phyloP scores from a whole-genome alignment of 2,329 filamentous ascomycete species.

The Nigrospora sphaerica region DNA sequence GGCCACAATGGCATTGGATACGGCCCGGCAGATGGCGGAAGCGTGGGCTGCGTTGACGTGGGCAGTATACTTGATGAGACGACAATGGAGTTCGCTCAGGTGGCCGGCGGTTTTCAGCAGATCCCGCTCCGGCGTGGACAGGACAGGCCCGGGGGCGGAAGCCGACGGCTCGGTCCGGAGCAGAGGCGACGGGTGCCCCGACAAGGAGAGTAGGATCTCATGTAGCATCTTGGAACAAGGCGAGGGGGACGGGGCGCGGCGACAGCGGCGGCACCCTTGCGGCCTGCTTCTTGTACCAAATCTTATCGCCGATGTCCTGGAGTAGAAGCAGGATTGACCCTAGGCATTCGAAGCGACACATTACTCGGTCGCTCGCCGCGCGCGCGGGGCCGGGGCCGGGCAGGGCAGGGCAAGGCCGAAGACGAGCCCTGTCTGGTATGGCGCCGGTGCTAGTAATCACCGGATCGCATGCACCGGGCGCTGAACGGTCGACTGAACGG shows the following conservation, averaged over 20 bases:
- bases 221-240: constrained; percentile 67
- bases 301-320: constrained; percentile 33
- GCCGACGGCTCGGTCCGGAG: constrained; percentile 51
- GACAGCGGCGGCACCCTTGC: constrained; percentile 9
- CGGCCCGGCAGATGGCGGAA: constrained; percentile 80
- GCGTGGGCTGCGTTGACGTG: constrained; percentile 63
- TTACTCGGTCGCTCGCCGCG: constrained; percentile 13
- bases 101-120: constrained; percentile 71
- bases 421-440: too few species aligned
- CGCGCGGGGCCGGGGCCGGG: too few species aligned
- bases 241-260: constrained; percentile 2
- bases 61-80: constrained; percentile 59
- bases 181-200: constrained; percentile 85
- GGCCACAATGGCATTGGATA: constrained; percentile 69
- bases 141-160: constrained; percentile 36
- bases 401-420: neutral
- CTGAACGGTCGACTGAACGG: too few species aligned
- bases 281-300: constrained; percentile 24
- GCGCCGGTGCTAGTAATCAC: too few species aligned
- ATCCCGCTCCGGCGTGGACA: constrained; percentile 75
- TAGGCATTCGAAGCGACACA: constrained; percentile 49
- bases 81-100: constrained; percentile 71
- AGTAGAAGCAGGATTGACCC: constrained; percentile 41
- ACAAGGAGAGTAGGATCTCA: constrained; percentile 94
- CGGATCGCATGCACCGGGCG: too few species aligned